These are phyloP conservation scores for Ascochyta fabae DNA, from an alignment of 2,329 filamentous ascomycete species.

Conservation along the genomic window DNA sequence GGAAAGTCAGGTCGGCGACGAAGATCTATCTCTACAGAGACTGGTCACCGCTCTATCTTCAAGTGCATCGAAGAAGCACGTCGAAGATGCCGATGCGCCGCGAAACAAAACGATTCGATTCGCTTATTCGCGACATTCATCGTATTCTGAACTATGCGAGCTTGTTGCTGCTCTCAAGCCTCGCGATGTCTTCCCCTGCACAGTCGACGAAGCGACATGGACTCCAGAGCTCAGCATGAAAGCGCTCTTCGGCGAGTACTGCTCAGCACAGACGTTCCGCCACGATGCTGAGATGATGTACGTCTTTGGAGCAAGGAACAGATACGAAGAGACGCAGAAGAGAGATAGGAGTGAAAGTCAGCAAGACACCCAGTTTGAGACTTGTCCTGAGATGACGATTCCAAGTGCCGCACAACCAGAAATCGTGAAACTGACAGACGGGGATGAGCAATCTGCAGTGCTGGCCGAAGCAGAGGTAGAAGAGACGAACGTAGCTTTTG, in stretches of 20 bases:
- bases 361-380: slow-evolving; percentile 20
- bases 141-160: slow-evolving; percentile 77
- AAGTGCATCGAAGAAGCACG: slow-evolving; percentile 12
- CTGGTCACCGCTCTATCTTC: slow-evolving; percentile 39
- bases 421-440: not conserved
- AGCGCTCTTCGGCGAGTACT: slow-evolving; percentile 74
- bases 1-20: slow-evolving; percentile 27
- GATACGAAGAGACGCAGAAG: slow-evolving; percentile 18
- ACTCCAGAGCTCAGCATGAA: slow-evolving; percentile 66
- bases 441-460: not conserved
- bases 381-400: not conserved
- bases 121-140: slow-evolving; percentile 89
- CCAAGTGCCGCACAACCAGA: not conserved
- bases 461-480: not conserved
- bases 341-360: slow-evolving; percentile 20
- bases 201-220: slow-evolving; percentile 69
- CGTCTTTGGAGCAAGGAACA: slow-evolving; percentile 27
- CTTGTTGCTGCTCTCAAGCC: slow-evolving; percentile 73
- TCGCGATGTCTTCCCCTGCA: slow-evolving; percentile 82
- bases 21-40: slow-evolving; percentile 41
- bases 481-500: not conserved
- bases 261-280: slow-evolving; percentile 65
- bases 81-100: not conserved
- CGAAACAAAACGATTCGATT: slow-evolving; percentile 59
- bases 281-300: slow-evolving; percentile 69